Evolutionary conservation across 768 basidiomycete species (phyloP).

Genomic region (Pisolithus marmoratus): DNA sequence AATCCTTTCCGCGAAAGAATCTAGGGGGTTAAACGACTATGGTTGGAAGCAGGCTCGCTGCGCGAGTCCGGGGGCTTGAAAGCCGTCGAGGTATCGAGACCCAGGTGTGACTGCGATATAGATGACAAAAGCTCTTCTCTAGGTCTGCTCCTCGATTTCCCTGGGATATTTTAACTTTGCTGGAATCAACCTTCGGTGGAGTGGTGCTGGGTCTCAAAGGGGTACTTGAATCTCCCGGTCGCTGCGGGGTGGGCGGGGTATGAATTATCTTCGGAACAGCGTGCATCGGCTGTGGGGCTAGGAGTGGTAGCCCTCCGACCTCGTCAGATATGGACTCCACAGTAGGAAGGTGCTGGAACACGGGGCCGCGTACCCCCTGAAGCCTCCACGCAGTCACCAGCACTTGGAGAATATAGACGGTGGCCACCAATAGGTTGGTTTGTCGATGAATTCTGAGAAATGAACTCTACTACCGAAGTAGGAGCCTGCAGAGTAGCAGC

Average conservation of each 20-base stretch:
- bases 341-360: conserved; percentile 17
- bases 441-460: conserved; percentile 13
- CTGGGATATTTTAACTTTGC: conserved; percentile 14
- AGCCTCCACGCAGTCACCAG: conserved; percentile 1
- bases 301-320: conserved; percentile 16
- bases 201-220: conserved; percentile 2
- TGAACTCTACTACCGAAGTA: conserved; percentile 9
- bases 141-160: conserved; percentile 9
- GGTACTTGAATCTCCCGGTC: conserved; percentile 13
- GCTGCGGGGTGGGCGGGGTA: conserved; percentile 33
- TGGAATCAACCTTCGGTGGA: conserved; percentile 8
- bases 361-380: background rate
- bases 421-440: conserved; percentile 12
- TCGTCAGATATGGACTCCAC: conserved; percentile 23
- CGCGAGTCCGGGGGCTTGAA: background rate
- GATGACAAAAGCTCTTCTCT: conserved; percentile 25
- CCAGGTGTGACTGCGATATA: background rate
- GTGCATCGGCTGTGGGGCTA: conserved; percentile 21
- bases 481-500: background rate
- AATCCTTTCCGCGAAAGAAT: conserved; percentile 23
- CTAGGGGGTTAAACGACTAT: conserved; percentile 27
- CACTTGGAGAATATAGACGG: conserved; percentile 6
- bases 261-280: conserved; percentile 30
- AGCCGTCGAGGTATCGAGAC: background rate
- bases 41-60: conserved; percentile 6